These are phyloP conservation scores for Cyclotella kingstonii DNA, from an alignment of 108 stramenopile genomes.

Conservation along the genomic window DNA sequence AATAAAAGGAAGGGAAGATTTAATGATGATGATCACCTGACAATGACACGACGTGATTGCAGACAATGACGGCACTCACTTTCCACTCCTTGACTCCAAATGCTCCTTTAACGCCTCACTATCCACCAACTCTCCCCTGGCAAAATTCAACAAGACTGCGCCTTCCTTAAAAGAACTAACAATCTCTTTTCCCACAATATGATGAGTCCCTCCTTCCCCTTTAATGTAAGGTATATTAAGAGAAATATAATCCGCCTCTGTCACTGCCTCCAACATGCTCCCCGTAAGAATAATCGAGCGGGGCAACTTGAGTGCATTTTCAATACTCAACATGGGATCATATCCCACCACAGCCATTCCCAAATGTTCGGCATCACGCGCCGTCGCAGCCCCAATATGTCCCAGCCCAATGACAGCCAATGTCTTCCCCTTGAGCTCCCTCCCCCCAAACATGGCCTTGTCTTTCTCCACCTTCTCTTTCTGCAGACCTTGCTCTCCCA, in stretches of 20 bases:
- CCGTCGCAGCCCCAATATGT: constrained; percentile 92
- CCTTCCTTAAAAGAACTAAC: constrained; percentile 75
- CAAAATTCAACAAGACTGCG: constrained; percentile 91
- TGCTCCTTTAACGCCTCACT: constrained; percentile 86
- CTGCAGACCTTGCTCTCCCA: constrained; percentile 79
- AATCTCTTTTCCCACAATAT: constrained; percentile 80
- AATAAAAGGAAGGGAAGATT: too few relatives aligned
- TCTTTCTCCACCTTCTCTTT: constrained; percentile 91
- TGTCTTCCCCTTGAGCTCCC: constrained; percentile 91
- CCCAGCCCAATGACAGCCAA: constrained; percentile 93
- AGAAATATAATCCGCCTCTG: constrained; percentile 87
- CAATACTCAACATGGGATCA: constrained; percentile 91
- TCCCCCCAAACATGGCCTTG: constrained; percentile 92
- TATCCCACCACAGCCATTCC: constrained; percentile 92
- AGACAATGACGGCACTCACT: too few relatives aligned
- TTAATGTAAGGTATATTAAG: constrained; percentile 96
- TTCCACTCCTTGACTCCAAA: constrained; percentile 75
- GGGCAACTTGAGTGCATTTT: constrained; percentile 83
- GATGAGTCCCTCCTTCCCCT: constrained; percentile 86
- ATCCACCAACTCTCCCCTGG: constrained; percentile 94
- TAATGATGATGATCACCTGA: background rate
- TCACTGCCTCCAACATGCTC: constrained; percentile 71
- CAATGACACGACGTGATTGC: background rate
- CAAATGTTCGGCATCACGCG: constrained; percentile 78
- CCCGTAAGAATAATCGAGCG: constrained; percentile 59